A percentile compares a stretch with the other conserved stretches of the same genome.
These are phyloP conservation scores for Yamadazyma sp. DNA, from an alignment of 805 yeast species.

Conservation along the genomic window DNA sequence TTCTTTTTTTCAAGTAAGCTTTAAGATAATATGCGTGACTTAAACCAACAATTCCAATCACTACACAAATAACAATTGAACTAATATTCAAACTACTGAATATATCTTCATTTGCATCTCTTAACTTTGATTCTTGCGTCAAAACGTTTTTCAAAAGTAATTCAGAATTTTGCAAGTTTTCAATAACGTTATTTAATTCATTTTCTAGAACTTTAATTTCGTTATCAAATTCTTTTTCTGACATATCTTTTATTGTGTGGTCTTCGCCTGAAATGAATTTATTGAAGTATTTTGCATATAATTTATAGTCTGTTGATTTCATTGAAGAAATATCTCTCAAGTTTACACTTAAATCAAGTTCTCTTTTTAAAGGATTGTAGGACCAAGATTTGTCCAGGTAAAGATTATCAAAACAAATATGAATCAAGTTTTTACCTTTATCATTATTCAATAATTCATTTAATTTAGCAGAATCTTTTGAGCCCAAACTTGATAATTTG, in stretches of 20 bases:
- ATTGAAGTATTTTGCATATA: conserved; percentile 33
- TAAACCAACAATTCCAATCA: conserved; percentile 28
- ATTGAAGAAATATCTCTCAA: conserved; percentile 34
- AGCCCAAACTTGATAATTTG: conserved; percentile 7
- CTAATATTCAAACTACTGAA: conserved; percentile 29
- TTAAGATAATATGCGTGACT: conserved; percentile 29
- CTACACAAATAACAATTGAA: conserved; percentile 23
- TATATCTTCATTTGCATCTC: conserved; percentile 39
- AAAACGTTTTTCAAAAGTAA: conserved; percentile 24
- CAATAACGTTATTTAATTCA: conserved; percentile 30
- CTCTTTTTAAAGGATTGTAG: conserved; percentile 29
- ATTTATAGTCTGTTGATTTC: conserved; percentile 33
- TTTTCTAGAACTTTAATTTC: conserved; percentile 26
- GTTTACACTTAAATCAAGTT: conserved; percentile 32
- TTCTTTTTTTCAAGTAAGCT: conserved; percentile 26
- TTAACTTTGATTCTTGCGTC: conserved; percentile 30
- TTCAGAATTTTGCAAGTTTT: conserved; percentile 28
- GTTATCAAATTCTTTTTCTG: conserved; percentile 31
- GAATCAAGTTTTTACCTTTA: conserved; percentile 26
- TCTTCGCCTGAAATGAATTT: conserved; percentile 13
- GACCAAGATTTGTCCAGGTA: conserved; percentile 43
- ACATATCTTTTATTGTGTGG: conserved; percentile 10
- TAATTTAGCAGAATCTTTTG: conserved; percentile 8
- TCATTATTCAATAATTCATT: conserved; percentile 17
- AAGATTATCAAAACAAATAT: conserved; percentile 42